Conservation (phyloP, 495 filamentous ascomycete species). For the Daldinia decipiens region DNA sequence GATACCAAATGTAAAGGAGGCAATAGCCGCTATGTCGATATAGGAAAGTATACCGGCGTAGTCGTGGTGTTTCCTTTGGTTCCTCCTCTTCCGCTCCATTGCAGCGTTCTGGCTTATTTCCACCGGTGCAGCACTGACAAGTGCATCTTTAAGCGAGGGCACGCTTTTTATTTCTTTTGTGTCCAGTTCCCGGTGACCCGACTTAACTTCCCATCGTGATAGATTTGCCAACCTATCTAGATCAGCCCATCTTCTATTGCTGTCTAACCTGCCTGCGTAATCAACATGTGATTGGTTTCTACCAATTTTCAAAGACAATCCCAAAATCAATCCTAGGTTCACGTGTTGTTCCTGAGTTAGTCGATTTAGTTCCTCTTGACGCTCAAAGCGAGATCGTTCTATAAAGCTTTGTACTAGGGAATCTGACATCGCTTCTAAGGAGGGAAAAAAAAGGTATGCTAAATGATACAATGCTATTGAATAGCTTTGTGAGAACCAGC, state of each 20-base stretch:
- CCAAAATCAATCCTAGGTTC: slow-evolving; percentile 28
- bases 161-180: background rate
- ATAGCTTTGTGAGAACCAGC: background rate
- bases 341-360: slow-evolving; percentile 27
- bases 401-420: slow-evolving; percentile 18
- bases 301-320: slow-evolving; percentile 26
- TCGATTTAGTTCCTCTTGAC: slow-evolving; percentile 30
- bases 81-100: slow-evolving; percentile 1
- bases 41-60: slow-evolving; percentile 35
- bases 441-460: background rate
- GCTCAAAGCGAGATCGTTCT: slow-evolving; percentile 32
- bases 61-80: slow-evolving; percentile 11
- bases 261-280: slow-evolving; percentile 33
- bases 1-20: slow-evolving; percentile 27
- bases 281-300: slow-evolving; percentile 32
- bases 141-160: slow-evolving; percentile 31
- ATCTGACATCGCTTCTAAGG: slow-evolving; percentile 16
- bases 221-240: slow-evolving; percentile 8
- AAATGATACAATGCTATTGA: slow-evolving; percentile 36
- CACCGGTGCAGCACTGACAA: slow-evolving; percentile 27
- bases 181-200: background rate
- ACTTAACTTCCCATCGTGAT: slow-evolving; percentile 9
- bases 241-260: slow-evolving; percentile 19
- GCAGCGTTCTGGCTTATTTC: slow-evolving; percentile 6
- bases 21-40: slow-evolving; percentile 35